Base-by-base conservation (phyloP, 805 yeast species). In the Tanozyma kutaoensis region DNA sequence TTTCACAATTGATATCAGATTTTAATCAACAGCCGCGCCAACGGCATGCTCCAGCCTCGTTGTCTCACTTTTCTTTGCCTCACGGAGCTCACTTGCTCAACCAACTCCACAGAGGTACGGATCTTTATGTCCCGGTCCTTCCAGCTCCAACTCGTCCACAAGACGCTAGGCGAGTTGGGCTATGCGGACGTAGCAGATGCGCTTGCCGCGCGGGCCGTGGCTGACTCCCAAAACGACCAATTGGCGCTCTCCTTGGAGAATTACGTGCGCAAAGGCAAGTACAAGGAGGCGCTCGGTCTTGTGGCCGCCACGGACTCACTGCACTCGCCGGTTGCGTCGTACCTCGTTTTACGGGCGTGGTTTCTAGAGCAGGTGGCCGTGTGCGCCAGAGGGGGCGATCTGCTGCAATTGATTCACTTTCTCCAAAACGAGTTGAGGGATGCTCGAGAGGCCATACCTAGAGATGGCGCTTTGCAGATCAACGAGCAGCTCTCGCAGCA, bases 131-230 rank as follows among this genome's bases (percentile, higher is more conserved):
- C 48, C 12, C 33, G 40, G 25, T 44, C 46, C 24, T 47, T 49
- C 29, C 42, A 46, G 22, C 35, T 54, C 23, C 51, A 51, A 31
- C 36, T 54, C 17, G 41, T 55, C 25, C 48, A 45, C 31, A 38
- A 43, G 15, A 29, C 60, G 5, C 47, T 55, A 13, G 30, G 33
- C 7, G 59, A 52, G 14, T 37, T 51, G 12, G 59, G 59, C 3
- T 51, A 50, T 27, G 28, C 30, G 12, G 39, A 38, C 3, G 35
- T 52, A 18, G 41, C 57, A 10, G 40, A 40, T 9, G 32, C 35
- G 8, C 28, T 53, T 12, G 38, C 29, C 3, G 25, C 23, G 11
- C 39, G 32, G 14, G 29, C 31, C 27, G 24, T 24, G 15, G 27
- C 20, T n/a, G 22, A 17, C 15, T 22, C 24, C 12, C n/a, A 19